A percentile compares a stretch with the other conserved stretches of the same genome.
phyloP scores from a whole-genome alignment of 352 stramenopile species.

The Thalassiosira oceanica region DNA sequence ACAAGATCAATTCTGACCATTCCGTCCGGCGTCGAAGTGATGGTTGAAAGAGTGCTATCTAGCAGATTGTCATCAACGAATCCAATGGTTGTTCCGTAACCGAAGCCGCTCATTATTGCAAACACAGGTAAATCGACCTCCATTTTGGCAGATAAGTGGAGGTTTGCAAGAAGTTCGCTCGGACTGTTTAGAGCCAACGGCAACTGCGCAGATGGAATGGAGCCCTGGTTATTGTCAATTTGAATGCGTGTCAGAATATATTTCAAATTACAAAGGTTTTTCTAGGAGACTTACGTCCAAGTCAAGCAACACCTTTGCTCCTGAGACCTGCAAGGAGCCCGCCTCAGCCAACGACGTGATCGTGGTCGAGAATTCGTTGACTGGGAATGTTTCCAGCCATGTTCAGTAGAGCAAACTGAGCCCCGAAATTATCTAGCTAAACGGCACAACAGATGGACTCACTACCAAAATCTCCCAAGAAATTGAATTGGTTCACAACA shows the following conservation, averaged over 20 bases:
- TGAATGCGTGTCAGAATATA: no score
- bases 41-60: slow-evolving; percentile 5
- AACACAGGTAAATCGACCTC: slow-evolving; percentile 31
- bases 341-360: background rate
- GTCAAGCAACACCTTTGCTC: slow-evolving; percentile 24
- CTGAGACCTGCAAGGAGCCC: slow-evolving; percentile 12
- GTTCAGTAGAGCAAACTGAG: no score
- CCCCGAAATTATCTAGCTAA: no score
- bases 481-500: no score
- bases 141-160: slow-evolving; percentile 15
- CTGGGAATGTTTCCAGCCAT: no score
- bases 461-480: no score
- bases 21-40: slow-evolving; percentile 2
- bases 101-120: slow-evolving; percentile 8
- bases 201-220: no score
- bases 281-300: slow-evolving; percentile 12
- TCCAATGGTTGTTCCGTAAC: slow-evolving; percentile 20
- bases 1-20: slow-evolving; percentile 21
- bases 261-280: no score
- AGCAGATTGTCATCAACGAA: slow-evolving; percentile 30
- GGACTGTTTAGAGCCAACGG: slow-evolving; percentile 1
- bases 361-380: slow-evolving; percentile 33
- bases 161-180: slow-evolving; percentile 3
- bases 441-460: no score
- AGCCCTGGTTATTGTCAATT: no score